phyloP scores from a whole-genome alignment of 495 filamentous ascomycete genomes.

The Friedmanniomyces simplex region DNA sequence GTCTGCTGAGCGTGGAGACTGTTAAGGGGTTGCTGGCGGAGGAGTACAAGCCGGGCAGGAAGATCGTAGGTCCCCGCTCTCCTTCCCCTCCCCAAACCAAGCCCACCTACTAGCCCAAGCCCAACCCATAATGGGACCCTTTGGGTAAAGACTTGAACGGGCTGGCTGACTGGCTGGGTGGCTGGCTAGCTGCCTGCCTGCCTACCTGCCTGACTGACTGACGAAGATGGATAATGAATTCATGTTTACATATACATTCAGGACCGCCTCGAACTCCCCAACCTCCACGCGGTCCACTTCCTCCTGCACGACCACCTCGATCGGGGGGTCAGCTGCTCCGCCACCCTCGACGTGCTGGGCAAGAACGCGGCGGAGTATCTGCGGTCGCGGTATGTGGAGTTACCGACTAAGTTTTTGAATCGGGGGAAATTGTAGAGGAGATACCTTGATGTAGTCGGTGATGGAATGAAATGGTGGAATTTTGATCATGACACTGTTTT shows the following conservation, averaged over 20 bases:
- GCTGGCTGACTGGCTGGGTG: no score
- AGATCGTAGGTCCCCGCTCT: constrained; percentile 20
- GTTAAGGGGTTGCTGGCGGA: constrained; percentile 22
- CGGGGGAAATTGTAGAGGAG: constrained; percentile 22
- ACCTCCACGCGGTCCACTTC: constrained; percentile 41
- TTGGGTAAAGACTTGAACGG: no score
- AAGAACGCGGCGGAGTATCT: constrained; percentile 50
- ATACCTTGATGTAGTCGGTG: no score
- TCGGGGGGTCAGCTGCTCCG: constrained; percentile 42
- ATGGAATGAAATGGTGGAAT: not conserved
- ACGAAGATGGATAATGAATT: no score
- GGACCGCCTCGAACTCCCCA: constrained; percentile 39
- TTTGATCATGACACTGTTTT: no score
- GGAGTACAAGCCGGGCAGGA: constrained; percentile 22
- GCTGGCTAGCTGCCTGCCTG: no score
- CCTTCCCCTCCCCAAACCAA: no score
- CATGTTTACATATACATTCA: not conserved
- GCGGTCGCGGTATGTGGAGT: constrained; percentile 38
- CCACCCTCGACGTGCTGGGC: constrained; percentile 42
- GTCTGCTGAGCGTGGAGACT: constrained; percentile 13
- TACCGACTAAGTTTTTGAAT: constrained; percentile 34
- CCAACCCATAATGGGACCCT: no score
- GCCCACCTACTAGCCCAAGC: no score
- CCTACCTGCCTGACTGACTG: no score
- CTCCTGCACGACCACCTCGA: constrained; percentile 45